These are phyloP conservation scores for Tribonema minus DNA, from an alignment of 108 stramenopile genomes.

Conservation along the genomic window DNA sequence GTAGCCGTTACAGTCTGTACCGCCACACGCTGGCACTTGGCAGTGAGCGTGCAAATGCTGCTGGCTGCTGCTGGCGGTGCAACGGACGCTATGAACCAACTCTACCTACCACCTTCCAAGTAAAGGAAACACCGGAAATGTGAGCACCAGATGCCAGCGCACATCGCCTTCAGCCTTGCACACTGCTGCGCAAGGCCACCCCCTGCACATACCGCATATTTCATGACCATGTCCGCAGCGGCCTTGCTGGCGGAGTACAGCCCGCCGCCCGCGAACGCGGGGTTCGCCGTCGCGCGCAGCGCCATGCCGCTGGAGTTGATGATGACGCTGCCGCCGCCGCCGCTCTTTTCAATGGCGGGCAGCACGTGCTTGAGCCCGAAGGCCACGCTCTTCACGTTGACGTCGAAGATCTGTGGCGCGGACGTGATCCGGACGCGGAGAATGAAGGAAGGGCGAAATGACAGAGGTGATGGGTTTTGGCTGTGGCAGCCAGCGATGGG, in stretches of 20 bases:
- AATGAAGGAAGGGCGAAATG: background rate
- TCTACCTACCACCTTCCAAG: too few species aligned
- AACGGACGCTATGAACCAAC: background rate
- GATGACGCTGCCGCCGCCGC: slow-evolving; percentile 6
- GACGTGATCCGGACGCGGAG: background rate
- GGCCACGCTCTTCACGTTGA: background rate
- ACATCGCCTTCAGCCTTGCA: background rate
- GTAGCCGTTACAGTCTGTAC: too few species aligned
- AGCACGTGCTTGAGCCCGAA: background rate
- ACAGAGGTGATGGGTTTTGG: background rate
- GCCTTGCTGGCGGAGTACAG: slow-evolving; percentile 13
- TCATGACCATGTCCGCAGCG: slow-evolving; percentile 1
- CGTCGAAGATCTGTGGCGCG: background rate
- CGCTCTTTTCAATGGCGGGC: slow-evolving; percentile 4
- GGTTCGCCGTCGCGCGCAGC: background rate
- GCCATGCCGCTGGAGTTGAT: background rate
- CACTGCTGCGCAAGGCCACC: too few species aligned
- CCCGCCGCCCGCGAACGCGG: background rate
- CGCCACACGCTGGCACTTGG: background rate
- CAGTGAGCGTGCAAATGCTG: too few species aligned
- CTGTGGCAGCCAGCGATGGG: background rate
- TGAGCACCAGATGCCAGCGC: too few species aligned
- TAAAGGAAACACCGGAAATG: too few species aligned
- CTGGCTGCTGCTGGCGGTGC: too few species aligned
- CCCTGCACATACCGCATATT: background rate